phyloP scores from a whole-genome alignment of 1,139 yeast species.

The Taiozyma sp. region DNA sequence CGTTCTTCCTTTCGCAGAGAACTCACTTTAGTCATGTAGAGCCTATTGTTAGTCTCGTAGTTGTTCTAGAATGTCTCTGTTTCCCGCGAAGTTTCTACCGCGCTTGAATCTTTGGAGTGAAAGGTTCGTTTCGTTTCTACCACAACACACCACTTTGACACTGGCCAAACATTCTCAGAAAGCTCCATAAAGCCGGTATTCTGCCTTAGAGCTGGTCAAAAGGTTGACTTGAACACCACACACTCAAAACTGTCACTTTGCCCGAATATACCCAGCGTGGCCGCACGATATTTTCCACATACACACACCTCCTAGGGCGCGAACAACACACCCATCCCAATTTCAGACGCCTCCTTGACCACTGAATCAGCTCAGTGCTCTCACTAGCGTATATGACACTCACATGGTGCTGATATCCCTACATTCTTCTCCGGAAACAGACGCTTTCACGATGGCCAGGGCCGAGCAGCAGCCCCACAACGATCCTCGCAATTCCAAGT shows the following conservation, averaged over 20 bases:
- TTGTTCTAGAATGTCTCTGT: not conserved
- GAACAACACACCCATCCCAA: not conserved
- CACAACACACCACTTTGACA: not conserved
- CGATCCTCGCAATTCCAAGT: not conserved
- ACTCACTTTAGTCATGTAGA: not conserved
- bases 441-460: not conserved
- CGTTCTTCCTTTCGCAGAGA: not conserved
- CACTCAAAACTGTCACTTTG: not conserved
- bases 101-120: not conserved
- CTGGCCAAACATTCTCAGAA: not conserved
- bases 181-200: not conserved
- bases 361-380: not conserved
- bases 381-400: not conserved
- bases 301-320: not conserved
- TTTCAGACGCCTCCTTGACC: not conserved
- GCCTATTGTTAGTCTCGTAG: not conserved
- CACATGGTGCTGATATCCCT: not conserved
- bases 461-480: not conserved
- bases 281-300: not conserved
- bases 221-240: not conserved
- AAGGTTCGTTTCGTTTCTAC: not conserved
- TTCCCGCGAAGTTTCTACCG: not conserved
- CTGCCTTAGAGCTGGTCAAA: not conserved
- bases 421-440: not conserved
- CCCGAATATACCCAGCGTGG: not conserved